These are phyloP conservation scores for Trichoderma atrobrunneum DNA, from an alignment of 2,329 filamentous ascomycete species.

Conservation along the genomic window DNA sequence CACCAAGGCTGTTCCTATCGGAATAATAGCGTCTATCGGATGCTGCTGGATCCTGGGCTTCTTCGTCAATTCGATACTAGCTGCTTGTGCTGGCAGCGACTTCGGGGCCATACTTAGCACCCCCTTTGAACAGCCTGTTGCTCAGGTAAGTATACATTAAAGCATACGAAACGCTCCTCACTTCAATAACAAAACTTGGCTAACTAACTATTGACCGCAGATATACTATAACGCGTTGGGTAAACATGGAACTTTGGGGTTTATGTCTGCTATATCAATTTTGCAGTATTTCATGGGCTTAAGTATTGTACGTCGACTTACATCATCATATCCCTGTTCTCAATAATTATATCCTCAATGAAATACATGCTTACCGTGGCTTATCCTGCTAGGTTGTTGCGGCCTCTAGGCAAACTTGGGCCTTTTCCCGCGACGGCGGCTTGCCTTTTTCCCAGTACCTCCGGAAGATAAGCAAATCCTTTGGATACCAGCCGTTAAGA, in stretches of 20 bases:
- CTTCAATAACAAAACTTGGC: not conserved
- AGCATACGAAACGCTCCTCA: fast-evolving
- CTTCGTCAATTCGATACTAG: not conserved
- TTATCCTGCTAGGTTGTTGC: not conserved
- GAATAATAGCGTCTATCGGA: not conserved
- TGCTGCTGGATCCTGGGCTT: not conserved
- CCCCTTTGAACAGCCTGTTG: not conserved
- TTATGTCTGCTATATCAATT: not conserved
- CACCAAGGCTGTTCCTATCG: not conserved
- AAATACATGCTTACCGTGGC: not conserved
- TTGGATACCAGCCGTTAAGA: not conserved
- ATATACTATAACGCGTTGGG: conserved; percentile 9
- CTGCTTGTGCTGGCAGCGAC: not conserved
- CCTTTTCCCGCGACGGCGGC: not conserved
- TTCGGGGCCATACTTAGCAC: not conserved
- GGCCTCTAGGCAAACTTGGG: not conserved
- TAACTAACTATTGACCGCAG: not conserved
- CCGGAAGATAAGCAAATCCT: not conserved
- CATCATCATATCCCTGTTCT: not conserved
- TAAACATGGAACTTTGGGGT: not conserved
- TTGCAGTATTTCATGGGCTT: conserved; percentile 1
- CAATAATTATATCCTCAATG: not conserved
- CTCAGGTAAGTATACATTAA: not conserved
- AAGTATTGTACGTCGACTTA: not conserved
- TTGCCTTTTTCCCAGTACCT: not conserved